These are phyloP conservation scores for Huntiella decipiens DNA, from an alignment of 2,329 filamentous ascomycete species.

Conservation along the genomic window DNA sequence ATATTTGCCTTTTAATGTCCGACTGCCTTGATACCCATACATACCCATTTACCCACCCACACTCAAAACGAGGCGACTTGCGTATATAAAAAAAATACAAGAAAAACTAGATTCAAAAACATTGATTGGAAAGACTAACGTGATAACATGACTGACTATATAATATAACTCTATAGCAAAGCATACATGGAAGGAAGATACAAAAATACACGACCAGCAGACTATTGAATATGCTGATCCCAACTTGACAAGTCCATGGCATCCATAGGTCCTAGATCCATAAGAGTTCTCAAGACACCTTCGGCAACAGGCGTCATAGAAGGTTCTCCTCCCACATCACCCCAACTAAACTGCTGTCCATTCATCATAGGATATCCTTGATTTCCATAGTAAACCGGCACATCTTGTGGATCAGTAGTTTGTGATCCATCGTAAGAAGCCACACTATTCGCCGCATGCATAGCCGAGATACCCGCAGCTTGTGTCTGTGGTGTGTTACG, in stretches of 20 bases:
- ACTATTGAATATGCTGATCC: constrained; percentile 19
- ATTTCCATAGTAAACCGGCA: too few species aligned
- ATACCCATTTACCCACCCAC: not conserved
- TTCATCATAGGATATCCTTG: not conserved
- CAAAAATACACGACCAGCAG: too few species aligned
- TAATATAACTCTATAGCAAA: too few species aligned
- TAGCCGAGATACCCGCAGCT: not conserved
- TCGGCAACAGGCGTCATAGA: constrained; percentile 37
- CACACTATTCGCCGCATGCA: not conserved
- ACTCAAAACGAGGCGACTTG: not conserved
- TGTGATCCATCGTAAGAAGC: not conserved
- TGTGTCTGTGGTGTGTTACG: not conserved
- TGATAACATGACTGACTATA: too few species aligned
- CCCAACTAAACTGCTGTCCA: constrained; percentile 20
- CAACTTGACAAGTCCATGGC: constrained; percentile 36
- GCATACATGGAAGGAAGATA: too few species aligned
- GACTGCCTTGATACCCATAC: too few species aligned
- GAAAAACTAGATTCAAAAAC: not conserved
- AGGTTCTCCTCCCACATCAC: constrained; percentile 22
- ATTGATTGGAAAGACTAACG: too few species aligned
- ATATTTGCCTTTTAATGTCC: too few species aligned
- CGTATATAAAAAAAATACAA: not conserved
- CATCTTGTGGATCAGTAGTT: not conserved
- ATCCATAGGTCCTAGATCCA: constrained; percentile 41
- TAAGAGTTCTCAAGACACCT: constrained; percentile 35